These are phyloP conservation scores for Waltergamsia citrina DNA, from an alignment of 2,329 filamentous ascomycete species.

Conservation along the genomic window DNA sequence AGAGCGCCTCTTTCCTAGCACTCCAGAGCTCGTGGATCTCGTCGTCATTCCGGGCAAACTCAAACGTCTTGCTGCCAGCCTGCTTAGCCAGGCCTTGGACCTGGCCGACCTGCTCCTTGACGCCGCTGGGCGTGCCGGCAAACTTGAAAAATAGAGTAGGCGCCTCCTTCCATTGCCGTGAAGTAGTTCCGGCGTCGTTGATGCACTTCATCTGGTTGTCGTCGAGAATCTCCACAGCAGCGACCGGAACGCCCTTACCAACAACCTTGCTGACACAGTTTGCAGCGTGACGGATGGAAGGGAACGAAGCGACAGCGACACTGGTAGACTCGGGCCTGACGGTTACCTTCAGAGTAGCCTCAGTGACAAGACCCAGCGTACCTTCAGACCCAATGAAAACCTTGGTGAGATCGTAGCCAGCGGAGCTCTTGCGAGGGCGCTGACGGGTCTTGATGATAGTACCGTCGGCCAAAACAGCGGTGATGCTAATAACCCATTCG, in stretches of 20 bases:
- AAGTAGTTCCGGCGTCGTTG: constrained; percentile 57
- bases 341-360: constrained; percentile 81
- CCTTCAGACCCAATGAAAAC: constrained; percentile 89
- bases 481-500: constrained; percentile 83
- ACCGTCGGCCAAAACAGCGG: constrained; percentile 82
- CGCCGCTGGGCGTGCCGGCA: constrained; percentile 55
- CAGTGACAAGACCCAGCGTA: constrained; percentile 82
- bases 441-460: constrained; percentile 85
- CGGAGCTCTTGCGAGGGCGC: constrained; percentile 79
- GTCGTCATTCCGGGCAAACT: constrained; percentile 61
- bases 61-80: constrained; percentile 58
- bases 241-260: constrained; percentile 70
- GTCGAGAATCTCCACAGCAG: constrained; percentile 87
- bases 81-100: constrained; percentile 54
- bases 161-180: constrained; percentile 57
- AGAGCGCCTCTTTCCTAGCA: constrained; percentile 74
- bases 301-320: constrained; percentile 63
- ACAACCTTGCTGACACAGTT: constrained; percentile 76
- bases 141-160: constrained; percentile 85
- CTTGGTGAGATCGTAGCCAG: constrained; percentile 84
- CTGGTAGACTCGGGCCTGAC: constrained; percentile 70
- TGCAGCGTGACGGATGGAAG: constrained; percentile 58
- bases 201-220: constrained; percentile 77
- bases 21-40: constrained; percentile 76
- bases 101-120: constrained; percentile 69